These are phyloP conservation scores for Phytophthora podocarpi DNA, from an alignment of 352 stramenopile genomes.

Conservation along the genomic window DNA sequence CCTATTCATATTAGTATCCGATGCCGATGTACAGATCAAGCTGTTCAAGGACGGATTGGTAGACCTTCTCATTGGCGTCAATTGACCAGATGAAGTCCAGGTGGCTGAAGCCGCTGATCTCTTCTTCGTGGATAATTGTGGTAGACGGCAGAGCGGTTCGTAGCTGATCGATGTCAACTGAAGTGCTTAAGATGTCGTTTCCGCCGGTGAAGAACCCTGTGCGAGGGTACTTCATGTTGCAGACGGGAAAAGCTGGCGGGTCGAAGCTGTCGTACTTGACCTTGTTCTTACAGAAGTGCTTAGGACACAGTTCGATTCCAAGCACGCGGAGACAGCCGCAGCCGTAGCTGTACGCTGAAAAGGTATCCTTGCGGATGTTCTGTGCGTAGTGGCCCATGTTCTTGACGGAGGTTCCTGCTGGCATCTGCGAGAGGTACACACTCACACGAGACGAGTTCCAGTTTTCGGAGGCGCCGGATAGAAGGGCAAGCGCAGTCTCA, in stretches of 20 bases:
- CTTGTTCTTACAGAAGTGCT: conserved; percentile 51
- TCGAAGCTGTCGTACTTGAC: conserved; percentile 48
- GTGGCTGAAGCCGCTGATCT: conserved; percentile 48
- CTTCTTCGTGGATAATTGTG: conserved; percentile 46
- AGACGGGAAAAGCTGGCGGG: conserved; percentile 40
- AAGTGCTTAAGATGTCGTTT: conserved; percentile 41
- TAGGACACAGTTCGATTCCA: conserved; percentile 41
- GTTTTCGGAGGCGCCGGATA: conserved; percentile 44
- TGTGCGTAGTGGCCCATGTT: conserved; percentile 60
- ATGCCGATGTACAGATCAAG: conserved; percentile 43
- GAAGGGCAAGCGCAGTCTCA: conserved; percentile 36
- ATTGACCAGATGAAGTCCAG: conserved; percentile 58
- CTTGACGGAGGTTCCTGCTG: conserved; percentile 58
- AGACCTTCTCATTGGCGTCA: conserved; percentile 47
- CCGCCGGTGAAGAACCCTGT: conserved; percentile 43
- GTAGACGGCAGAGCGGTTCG: conserved; percentile 30
- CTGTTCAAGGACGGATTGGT: conserved; percentile 46
- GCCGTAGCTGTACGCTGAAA: conserved; percentile 54
- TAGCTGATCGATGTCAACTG: conserved; percentile 40
- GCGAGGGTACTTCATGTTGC: conserved; percentile 44
- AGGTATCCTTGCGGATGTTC: conserved; percentile 49
- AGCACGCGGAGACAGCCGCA: conserved; percentile 39
- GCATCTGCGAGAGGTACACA: conserved; percentile 60
- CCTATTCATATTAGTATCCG: conserved; percentile 33
- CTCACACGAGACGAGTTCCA: conserved; percentile 50